A percentile compares a stretch with the other conserved stretches of the same genome.
Evolutionary conservation across 148 eudicot genomes (phyloP).

Genomic region (Fagopyrum tataricum): DNA sequence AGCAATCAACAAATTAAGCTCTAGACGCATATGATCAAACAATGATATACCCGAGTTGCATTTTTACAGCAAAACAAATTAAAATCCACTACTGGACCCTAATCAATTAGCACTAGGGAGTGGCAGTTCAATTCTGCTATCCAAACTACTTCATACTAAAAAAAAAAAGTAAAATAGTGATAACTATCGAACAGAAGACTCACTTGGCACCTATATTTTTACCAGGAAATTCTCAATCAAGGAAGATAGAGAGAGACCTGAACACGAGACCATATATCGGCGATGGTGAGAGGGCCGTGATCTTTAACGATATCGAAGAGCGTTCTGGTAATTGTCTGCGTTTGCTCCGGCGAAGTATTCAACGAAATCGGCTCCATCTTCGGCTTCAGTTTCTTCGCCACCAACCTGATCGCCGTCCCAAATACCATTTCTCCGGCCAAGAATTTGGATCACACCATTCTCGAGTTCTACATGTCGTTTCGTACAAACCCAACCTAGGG

Average conservation of each 20-base stretch:
- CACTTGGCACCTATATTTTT: background rate
- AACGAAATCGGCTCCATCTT: slow-evolving; percentile 75
- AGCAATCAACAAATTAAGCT: background rate
- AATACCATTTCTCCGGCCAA: slow-evolving; percentile 30
- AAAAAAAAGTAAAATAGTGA: background rate
- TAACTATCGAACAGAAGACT: background rate
- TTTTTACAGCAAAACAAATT: too few species aligned
- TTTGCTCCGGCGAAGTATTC: slow-evolving; percentile 66
- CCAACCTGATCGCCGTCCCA: slow-evolving; percentile 46
- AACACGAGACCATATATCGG: slow-evolving; percentile 73
- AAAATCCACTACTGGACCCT: background rate
- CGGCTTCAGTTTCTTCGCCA: slow-evolving; percentile 71
- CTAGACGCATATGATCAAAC: background rate
- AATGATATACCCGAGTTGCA: too few species aligned
- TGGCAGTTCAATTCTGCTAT: background rate
- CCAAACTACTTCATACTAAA: background rate
- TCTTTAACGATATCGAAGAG: slow-evolving; percentile 77
- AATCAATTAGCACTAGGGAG: background rate
- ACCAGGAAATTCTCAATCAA: background rate
- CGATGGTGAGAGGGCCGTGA: slow-evolving; percentile 79
- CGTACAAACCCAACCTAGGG: background rate
- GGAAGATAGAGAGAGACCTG: slow-evolving; percentile 32
- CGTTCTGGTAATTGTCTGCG: slow-evolving; percentile 75
- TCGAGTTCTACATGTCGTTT: background rate
- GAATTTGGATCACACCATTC: background rate